Evolutionary conservation across 495 filamentous ascomycete genomes (phyloP), one percentile per base, ranked within the genome.

Genomic region (Penicillium antarcticum): DNA sequence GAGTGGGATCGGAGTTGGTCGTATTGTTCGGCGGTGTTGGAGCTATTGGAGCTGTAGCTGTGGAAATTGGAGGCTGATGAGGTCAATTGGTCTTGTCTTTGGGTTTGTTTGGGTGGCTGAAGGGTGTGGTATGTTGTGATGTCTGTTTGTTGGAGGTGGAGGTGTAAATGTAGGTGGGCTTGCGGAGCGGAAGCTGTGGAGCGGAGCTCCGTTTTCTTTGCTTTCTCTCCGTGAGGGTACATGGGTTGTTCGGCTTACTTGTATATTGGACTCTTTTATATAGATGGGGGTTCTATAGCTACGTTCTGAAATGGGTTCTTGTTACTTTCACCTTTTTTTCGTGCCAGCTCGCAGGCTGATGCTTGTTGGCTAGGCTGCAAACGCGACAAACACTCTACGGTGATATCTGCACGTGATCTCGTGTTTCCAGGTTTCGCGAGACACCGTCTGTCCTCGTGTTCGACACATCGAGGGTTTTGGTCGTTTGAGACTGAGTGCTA

Each of bases 391-490:
- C 61, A 48, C 5, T 9, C 34, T 63, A 18, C 38, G 38, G 59
- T n/a, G 29, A 57, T 55, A 62, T 54, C 19, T 33, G 38, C 70
- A 73, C 45, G 67, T 73, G 70, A 72, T 36, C 42, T 67, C 70
- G 70, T 70, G 70, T 70, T 53, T 33, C 26, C 29, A 55, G 37
- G 42, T 41, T 18, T 56, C 32, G 48, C 45, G 32, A 35, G 43
- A 57, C 58, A 65, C 63, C 63, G 63, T 61, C 48, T 42, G 19
- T n/a, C 21, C 26, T 42, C 45, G 51, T 50, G 39, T 48, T 31
- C 5, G 21, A 23, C 42, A 46, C 42, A 26, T 29, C n/a, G 36
- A 17, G 31, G 13, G 14, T 23, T 26, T 23, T 4, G 29, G 18
- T 23, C 46, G 11, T 9, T 18, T 42, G n/a, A 41, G 24, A 33